Percentiles rank a stretch among this genome's conserved stretches.
These are phyloP conservation scores for Cladosporium sphaerospermum DNA, from an alignment of 2,329 filamentous ascomycete genomes.

Conservation along the genomic window DNA sequence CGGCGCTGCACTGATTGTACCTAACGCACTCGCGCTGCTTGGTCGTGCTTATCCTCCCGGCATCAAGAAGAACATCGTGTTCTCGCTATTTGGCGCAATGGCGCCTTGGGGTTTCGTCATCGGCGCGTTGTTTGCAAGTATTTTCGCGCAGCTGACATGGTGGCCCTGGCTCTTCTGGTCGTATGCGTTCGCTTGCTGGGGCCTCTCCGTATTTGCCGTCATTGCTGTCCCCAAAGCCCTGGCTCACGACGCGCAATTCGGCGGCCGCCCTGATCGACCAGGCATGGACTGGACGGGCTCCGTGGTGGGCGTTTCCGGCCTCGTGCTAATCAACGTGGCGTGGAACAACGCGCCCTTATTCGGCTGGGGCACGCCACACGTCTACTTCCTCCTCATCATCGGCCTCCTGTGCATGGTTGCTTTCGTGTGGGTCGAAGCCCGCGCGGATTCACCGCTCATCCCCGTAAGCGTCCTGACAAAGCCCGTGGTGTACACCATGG, in stretches of 20 bases:
- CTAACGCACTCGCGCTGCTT: conserved; percentile 34
- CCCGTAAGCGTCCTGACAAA: conserved; percentile 23
- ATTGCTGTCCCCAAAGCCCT: conserved; percentile 24
- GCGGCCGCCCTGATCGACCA: conserved; percentile 11
- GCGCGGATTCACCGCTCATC: conserved; percentile 20
- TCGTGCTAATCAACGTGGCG: conserved; percentile 29
- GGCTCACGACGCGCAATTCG: conserved; percentile 17
- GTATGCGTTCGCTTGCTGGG: conserved; percentile 23
- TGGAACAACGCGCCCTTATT: conserved; percentile 30
- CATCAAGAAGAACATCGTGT: conserved; percentile 34
- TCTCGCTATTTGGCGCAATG: conserved; percentile 33
- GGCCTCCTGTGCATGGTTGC: conserved; percentile 23
- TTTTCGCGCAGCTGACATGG: conserved; percentile 30
- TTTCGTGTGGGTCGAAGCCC: conserved; percentile 27
- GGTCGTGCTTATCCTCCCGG: conserved; percentile 30
- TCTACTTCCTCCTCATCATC: conserved; percentile 26
- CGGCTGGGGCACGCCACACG: conserved; percentile 25
- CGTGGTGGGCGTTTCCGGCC: conserved; percentile 24
- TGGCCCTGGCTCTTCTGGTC: conserved; percentile 32
- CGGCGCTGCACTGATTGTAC: conserved; percentile 32
- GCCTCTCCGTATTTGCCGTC: conserved; percentile 19
- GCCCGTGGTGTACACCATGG: conserved; percentile 24
- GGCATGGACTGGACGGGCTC: conserved; percentile 25
- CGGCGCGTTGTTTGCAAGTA: conserved; percentile 29
- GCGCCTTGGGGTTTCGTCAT: conserved; percentile 33